phyloP scores from a whole-genome alignment of 2,329 filamentous ascomycete species.

The Microcera coccophila region DNA sequence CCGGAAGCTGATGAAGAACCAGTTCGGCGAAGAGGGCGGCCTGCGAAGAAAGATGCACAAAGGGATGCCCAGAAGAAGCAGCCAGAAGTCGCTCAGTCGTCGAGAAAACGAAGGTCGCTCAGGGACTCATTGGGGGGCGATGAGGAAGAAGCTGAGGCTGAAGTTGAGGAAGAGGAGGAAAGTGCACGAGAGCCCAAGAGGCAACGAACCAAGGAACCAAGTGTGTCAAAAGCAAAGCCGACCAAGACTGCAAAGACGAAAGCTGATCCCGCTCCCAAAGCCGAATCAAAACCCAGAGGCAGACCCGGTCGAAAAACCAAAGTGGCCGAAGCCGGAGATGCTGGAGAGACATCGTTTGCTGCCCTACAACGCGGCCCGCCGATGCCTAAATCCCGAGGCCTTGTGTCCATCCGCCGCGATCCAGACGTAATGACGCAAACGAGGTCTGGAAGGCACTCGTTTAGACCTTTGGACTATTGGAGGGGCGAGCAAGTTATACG shows the following conservation, averaged over 20 bases:
- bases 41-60: slow-evolving; percentile 10
- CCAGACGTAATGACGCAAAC: slow-evolving; percentile 55
- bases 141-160: slow-evolving; percentile 6
- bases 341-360: slow-evolving; percentile 43
- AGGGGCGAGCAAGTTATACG: slow-evolving; percentile 75
- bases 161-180: slow-evolving; percentile 18
- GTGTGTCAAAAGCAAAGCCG: slow-evolving; percentile 21
- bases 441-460: slow-evolving; percentile 73
- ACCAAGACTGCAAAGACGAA: slow-evolving; percentile 17
- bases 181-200: slow-evolving; percentile 23
- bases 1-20: slow-evolving; percentile 2
- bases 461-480: slow-evolving; percentile 81
- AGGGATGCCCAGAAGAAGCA: slow-evolving; percentile 11
- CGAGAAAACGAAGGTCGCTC: slow-evolving; percentile 17
- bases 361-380: slow-evolving; percentile 53
- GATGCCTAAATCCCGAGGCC: slow-evolving; percentile 51
- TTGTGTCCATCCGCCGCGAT: slow-evolving; percentile 50
- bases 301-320: slow-evolving; percentile 26
- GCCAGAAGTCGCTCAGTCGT: slow-evolving; percentile 7
- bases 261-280: slow-evolving; percentile 9
- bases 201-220: slow-evolving; percentile 22
- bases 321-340: slow-evolving; percentile 32
- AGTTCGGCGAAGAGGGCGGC: slow-evolving; percentile 13
- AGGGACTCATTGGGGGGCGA: slow-evolving; percentile 8
- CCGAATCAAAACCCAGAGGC: slow-evolving; percentile 25